Conservation (phyloP, 208 protist genomes). For the Angomonas deanei region DNA sequence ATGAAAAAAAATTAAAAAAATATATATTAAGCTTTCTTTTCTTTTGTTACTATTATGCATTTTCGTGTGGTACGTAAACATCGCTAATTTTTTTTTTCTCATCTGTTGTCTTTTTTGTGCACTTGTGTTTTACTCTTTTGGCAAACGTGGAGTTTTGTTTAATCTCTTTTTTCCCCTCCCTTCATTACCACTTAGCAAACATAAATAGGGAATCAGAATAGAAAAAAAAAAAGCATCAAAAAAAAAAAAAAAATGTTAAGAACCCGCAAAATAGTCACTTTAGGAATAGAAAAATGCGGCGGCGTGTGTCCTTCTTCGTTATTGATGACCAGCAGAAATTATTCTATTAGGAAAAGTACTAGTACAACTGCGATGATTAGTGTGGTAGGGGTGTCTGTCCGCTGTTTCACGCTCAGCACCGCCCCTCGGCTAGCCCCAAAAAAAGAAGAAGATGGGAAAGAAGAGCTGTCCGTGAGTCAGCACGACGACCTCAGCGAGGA, state of each 20-base stretch:
- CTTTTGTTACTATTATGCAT: slow-evolving; percentile 7
- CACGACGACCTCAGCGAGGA: slow-evolving; percentile 2
- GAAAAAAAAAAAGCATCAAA: background rate
- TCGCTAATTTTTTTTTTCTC: slow-evolving; percentile 2
- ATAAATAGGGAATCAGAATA: background rate
- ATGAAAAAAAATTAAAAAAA: no score
- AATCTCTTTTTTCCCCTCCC: background rate
- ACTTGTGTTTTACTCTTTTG: slow-evolving; percentile 1
- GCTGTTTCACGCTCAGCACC: background rate
- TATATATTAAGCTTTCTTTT: slow-evolving; percentile 4
- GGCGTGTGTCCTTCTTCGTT: no score
- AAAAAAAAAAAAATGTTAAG: background rate
- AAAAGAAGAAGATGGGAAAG: no score
- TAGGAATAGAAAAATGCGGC: no score
- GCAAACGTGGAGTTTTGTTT: slow-evolving; percentile 1
- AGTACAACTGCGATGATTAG: background rate
- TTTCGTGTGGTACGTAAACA: background rate
- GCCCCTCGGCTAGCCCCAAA: no score
- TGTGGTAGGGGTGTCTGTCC: background rate
- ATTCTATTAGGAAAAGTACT: no score
- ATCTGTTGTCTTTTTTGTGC: background rate
- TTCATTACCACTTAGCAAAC: no score
- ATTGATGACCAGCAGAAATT: no score
- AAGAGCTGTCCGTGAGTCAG: no score
- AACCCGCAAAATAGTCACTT: no score